A percentile compares a stretch with the other conserved stretches of the same genome.
Conservation (phyloP, 2,329 filamentous ascomycete genomes). For the Arthrobotrys megalospora region DNA sequence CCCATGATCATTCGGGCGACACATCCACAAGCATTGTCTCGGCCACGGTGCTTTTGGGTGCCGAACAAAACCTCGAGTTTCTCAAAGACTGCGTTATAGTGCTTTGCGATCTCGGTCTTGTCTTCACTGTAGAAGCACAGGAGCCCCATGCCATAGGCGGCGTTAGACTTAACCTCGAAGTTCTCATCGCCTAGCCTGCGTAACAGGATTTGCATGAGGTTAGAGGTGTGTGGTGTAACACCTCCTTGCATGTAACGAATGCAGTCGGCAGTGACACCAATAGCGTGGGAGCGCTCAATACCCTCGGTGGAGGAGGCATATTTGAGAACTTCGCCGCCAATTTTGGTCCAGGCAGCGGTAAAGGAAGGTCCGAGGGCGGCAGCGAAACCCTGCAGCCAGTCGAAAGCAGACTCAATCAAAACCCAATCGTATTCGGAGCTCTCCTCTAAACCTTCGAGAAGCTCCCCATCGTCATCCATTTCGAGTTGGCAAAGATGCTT, state of each 20-base stretch:
- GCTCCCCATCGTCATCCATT: slow-evolving; percentile 81
- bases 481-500: slow-evolving; percentile 93
- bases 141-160: slow-evolving; percentile 89
- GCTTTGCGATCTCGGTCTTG: slow-evolving; percentile 79
- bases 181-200: slow-evolving; percentile 93
- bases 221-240: slow-evolving; percentile 84
- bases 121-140: slow-evolving; percentile 86
- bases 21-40: slow-evolving; percentile 94
- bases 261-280: slow-evolving; percentile 93
- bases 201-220: slow-evolving; percentile 83
- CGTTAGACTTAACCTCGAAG: slow-evolving; percentile 92
- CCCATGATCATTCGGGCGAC: slow-evolving; percentile 92
- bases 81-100: slow-evolving; percentile 82
- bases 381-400: slow-evolving; percentile 88
- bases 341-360: slow-evolving; percentile 92
- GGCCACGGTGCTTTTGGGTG: slow-evolving; percentile 79
- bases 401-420: slow-evolving; percentile 92
- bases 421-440: slow-evolving; percentile 98
- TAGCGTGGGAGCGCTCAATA: slow-evolving; percentile 88
- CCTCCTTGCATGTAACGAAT: slow-evolving; percentile 84
- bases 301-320: slow-evolving; percentile 88
- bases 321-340: slow-evolving; percentile 91
- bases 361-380: slow-evolving; percentile 86
- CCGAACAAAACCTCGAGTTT: slow-evolving; percentile 89
- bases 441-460: slow-evolving; percentile 77